Percentiles rank a stretch among this genome's conserved stretches.
phyloP scores from a whole-genome alignment of 352 stramenopile genomes.

The Elongisporangium undulatum region DNA sequence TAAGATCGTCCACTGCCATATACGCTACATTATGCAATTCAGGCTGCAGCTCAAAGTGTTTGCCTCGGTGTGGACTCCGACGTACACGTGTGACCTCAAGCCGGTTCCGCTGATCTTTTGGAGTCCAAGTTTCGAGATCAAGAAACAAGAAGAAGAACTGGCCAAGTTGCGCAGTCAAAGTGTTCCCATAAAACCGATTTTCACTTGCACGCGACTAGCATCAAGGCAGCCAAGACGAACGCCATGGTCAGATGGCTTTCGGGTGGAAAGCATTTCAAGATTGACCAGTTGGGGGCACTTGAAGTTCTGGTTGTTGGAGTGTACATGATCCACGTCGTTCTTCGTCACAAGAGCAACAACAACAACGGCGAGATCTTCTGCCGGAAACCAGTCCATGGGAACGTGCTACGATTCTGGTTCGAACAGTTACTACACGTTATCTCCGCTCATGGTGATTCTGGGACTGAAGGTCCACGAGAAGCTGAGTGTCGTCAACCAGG shows the following conservation, averaged over 20 bases:
- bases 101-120: no score
- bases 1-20: no score
- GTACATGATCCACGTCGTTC: background rate
- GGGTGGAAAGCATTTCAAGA: background rate
- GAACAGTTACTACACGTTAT: background rate
- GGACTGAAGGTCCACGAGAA: background rate
- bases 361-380: background rate
- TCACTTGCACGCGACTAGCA: no score
- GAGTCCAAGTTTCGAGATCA: no score
- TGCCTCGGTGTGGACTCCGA: no score
- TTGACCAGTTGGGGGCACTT: background rate
- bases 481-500: background rate
- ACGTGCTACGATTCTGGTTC: background rate
- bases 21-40: no score
- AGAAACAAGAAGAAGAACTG: no score
- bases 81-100: no score
- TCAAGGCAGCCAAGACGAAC: background rate
- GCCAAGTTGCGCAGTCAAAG: no score
- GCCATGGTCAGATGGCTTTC: background rate
- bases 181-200: no score
- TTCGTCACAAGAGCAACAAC: background rate
- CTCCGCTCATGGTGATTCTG: background rate
- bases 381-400: background rate
- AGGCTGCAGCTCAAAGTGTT: no score
- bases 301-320: background rate